Evolutionary conservation across 768 basidiomycete genomes (phyloP), one percentile per base, ranked within the genome.

Genomic region (Suillus fuscotomentosus): DNA sequence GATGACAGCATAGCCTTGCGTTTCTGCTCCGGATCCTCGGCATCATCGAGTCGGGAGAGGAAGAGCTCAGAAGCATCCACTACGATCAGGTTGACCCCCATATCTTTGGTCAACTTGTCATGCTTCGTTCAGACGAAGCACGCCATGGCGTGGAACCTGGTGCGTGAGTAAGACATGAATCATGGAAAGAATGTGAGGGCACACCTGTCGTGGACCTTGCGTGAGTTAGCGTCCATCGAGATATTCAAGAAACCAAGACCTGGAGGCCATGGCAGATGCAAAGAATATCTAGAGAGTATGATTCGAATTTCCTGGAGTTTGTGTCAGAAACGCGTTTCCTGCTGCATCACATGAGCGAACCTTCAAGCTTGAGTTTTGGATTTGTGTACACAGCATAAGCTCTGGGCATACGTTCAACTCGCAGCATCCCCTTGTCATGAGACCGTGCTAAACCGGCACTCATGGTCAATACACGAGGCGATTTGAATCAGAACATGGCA

Each of bases 191-290:
- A 24, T 24, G 2, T 24, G 24, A 24, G 24, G 24, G 24, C 24
- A 24, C 24, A 24, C 24, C 24, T 24, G 24, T 24, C 24, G 24
- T 24, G n/a, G 0, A 41, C 56, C 41, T 51, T 42, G 13, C 17
- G 34, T 27, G n/a, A 24, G 38, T 27, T 51, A 8, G 1, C 36
- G 22, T 14, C 3, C 9, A 41, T 22, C 56, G 10, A 17, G 2
- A 50, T 11, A 24, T 15, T n/a, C 20, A 17, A 43, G n/a, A 38
- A 34, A 39, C 53, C 73, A 82, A 55, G 64, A 93, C 95, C 84
- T 97, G 95, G 15, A 99, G 83, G 31, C 97, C 97, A 76, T 98
- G 99, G 76, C 97, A 99, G 63, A 99, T 98, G 24, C 97, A 97
- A 15, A 99, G 97, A 97, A 1, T 97, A 98, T 48, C 97, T 97